Evolutionary conservation across 805 yeast species (phyloP).

Genomic region (Candida xiaguanensis): DNA sequence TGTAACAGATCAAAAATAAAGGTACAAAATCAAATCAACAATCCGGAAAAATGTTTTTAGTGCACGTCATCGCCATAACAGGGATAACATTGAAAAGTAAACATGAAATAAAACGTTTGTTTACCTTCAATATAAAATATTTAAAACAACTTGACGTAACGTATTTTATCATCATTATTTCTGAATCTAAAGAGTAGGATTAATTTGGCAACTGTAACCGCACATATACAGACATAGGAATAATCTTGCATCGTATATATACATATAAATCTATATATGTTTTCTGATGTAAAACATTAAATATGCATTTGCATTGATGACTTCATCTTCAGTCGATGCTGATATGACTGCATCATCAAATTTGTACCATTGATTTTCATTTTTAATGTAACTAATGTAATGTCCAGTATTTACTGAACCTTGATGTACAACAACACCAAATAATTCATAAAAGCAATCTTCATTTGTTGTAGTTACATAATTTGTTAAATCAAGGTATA

Average conservation of each 20-base stretch:
- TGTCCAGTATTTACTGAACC: constrained; percentile 97
- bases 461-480: constrained; percentile 34
- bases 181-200: no score
- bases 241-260: no score
- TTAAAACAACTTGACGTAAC: no score
- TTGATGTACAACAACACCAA: constrained; percentile 81
- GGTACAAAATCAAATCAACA: not conserved
- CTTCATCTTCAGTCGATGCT: constrained; percentile 59
- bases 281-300: constrained; percentile 61
- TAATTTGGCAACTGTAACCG: no score
- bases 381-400: constrained; percentile 76
- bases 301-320: constrained; percentile 72
- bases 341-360: constrained; percentile 88
- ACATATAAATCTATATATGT: constrained; percentile 37
- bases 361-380: constrained; percentile 75
- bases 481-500: constrained; percentile 65
- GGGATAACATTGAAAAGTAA: no score
- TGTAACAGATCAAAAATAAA: not conserved
- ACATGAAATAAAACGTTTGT: no score
- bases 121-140: no score
- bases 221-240: no score
- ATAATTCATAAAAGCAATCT: constrained; percentile 63
- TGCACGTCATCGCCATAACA: constrained; percentile 13
- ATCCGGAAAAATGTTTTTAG: not conserved
- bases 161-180: no score